Conservation (phyloP, 305 asterid genomes). For the Solanum hybrid region DNA sequence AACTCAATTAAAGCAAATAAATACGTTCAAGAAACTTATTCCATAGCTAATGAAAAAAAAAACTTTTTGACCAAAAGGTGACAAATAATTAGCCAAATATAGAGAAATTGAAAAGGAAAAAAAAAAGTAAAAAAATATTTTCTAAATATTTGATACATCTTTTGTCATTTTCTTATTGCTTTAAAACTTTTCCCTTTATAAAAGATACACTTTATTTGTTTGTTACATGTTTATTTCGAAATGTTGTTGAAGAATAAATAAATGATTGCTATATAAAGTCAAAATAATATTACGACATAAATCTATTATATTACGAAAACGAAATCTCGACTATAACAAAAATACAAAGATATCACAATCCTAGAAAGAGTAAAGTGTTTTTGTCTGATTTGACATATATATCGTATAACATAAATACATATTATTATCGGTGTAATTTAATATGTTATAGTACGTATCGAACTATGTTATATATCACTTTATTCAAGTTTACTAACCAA, state of each 20-base stretch:
- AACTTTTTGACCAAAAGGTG: background rate
- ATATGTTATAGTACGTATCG: background rate
- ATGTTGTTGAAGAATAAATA: background rate
- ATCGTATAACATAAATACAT: background rate
- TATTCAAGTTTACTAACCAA: background rate
- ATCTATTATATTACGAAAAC: background rate
- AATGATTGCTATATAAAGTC: slow-evolving; percentile 3
- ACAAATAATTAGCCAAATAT: background rate
- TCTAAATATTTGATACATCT: background rate
- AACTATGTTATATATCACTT: background rate
- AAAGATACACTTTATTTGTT: slow-evolving; percentile 3
- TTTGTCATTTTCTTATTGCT: slow-evolving; percentile 1
- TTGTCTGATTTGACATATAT: background rate
- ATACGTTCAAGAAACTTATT: slow-evolving; percentile 5
- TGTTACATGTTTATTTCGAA: slow-evolving; percentile 1
- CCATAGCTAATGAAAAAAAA: background rate
- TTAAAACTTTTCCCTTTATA: background rate
- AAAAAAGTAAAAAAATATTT: background rate
- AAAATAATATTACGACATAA: background rate
- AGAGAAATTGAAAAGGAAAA: background rate
- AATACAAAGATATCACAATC: background rate
- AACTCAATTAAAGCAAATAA: background rate
- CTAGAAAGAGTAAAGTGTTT: background rate
- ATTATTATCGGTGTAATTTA: background rate
- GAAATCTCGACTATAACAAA: background rate